Percentiles rank a stretch among this genome's conserved stretches.
Evolutionary conservation across 257 asterid genomes (phyloP).

Genomic region (Linaria vulgaris): DNA sequence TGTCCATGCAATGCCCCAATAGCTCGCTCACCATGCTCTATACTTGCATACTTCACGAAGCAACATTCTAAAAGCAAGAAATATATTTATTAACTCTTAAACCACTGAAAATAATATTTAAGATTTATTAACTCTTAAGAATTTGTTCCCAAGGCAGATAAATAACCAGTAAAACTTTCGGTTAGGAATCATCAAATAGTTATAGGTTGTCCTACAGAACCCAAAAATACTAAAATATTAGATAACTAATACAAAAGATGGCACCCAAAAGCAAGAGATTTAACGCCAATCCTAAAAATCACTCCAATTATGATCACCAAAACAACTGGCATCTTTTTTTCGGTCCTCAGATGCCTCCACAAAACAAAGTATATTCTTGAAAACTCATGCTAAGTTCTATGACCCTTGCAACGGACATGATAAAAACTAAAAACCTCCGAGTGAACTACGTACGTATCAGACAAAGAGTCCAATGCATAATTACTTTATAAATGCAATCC

Average conservation of each 20-base stretch:
- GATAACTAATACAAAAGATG: no score
- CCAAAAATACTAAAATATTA: not conserved
- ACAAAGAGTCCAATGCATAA: conserved; percentile 1
- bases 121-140: conserved; percentile 13
- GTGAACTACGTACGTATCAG: not conserved
- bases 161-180: not conserved
- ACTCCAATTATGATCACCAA: conserved; percentile 7
- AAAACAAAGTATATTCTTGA: not conserved
- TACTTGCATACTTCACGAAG: conserved; percentile 76
- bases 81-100: not conserved
- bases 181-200: conserved; percentile 8
- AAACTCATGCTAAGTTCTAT: not conserved
- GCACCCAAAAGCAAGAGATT: no score
- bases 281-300: conserved; percentile 5
- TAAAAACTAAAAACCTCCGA: not conserved
- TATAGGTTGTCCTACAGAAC: not conserved
- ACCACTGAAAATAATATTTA: not conserved
- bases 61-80: conserved; percentile 54
- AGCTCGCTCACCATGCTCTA: conserved; percentile 81
- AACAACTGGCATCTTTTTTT: not conserved
- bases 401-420: conserved; percentile 2
- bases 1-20: conserved; percentile 54
- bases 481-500: not conserved
- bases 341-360: not conserved
- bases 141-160: conserved; percentile 9